These are phyloP conservation scores for Trichosanthes truncata DNA, from an alignment of 306 rosid species.

Conservation along the genomic window DNA sequence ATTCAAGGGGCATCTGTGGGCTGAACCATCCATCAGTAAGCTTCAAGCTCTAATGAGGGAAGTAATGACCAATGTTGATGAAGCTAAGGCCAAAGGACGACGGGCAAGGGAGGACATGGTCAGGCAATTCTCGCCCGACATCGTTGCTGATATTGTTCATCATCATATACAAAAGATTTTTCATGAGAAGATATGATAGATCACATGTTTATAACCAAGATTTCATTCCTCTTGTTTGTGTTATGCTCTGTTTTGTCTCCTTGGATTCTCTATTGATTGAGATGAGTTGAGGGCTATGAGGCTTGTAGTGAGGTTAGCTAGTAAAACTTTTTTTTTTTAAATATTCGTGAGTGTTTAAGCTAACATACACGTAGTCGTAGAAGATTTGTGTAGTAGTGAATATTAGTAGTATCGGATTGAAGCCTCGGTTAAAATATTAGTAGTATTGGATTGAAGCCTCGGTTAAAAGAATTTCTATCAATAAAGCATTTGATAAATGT, in stretches of 20 bases:
- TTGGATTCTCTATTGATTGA: background rate
- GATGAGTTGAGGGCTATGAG: background rate
- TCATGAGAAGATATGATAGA: background rate
- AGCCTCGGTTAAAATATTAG: background rate
- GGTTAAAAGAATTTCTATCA: background rate
- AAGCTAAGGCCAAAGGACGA: slow-evolving; percentile 50
- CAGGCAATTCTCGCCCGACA: slow-evolving; percentile 47
- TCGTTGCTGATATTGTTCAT: slow-evolving; percentile 45
- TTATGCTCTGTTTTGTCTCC: background rate
- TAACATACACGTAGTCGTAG: no score
- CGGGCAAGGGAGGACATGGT: slow-evolving; percentile 69
- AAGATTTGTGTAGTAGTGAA: background rate
- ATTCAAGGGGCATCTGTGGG: slow-evolving; percentile 78
- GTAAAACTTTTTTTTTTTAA: no score
- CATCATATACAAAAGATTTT: slow-evolving; percentile 30
- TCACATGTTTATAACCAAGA: background rate
- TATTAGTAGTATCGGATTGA: background rate
- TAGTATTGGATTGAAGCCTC: background rate
- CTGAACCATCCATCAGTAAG: slow-evolving; percentile 51
- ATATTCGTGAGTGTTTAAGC: no score
- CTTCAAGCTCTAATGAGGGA: slow-evolving; percentile 55
- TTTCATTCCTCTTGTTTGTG: background rate
- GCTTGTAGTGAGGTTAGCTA: background rate
- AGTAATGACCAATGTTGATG: slow-evolving; percentile 32
- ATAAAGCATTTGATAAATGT: background rate